Evolutionary conservation across 768 basidiomycete species (phyloP), one percentile per base, ranked within the genome.

Genomic region (Psilocybe tampanensis): DNA sequence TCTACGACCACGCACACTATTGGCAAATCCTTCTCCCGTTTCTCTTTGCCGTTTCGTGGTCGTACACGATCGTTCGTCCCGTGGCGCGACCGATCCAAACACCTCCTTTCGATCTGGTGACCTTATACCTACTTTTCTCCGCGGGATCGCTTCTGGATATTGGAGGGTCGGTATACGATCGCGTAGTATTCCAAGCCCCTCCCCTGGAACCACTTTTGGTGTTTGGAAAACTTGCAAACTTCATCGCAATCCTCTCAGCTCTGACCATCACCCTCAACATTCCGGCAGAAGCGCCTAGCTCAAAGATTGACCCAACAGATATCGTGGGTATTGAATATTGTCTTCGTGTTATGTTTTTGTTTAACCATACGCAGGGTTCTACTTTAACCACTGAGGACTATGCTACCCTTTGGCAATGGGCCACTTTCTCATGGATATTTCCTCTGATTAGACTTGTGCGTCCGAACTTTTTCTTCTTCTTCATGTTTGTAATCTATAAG

Each of bases 331-430:
- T 23, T 26, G 23, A 8, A 43, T 32, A 49, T 47, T 24, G 32
- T 42, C 18, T 21, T 11, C n/a, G 32, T 41, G 29, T 24, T 22
- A 9, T 21, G 2, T 12, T 42, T 44, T 58, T 19, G 39, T 50
- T 49, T 36, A 4, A 33, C 26, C n/a, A 24, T 23, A 23, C n/a
- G 2, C 43, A 88, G 86, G 85, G 84, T 8, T 65, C 66, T n/a
- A 70, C 77, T 3, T 70, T 86, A 17, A 81, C 84, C 1, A 87
- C 86, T 0, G 92, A 94, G 66, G 91, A 93, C 62, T 92, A 92
- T 65, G 84, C 86, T 1, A 74, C 85, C 1, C 76, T 94, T 11
- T 83, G 81, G 74, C 79, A 81, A 22, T 92, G 90, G 90, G 69
- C 83, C 0, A 83, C 87, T 0, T 92, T 91, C 62, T 73, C 66